Evolutionary conservation across 352 stramenopile genomes (phyloP), one percentile per base, ranked within the genome.

Genomic region (Achlya hypogyna): DNA sequence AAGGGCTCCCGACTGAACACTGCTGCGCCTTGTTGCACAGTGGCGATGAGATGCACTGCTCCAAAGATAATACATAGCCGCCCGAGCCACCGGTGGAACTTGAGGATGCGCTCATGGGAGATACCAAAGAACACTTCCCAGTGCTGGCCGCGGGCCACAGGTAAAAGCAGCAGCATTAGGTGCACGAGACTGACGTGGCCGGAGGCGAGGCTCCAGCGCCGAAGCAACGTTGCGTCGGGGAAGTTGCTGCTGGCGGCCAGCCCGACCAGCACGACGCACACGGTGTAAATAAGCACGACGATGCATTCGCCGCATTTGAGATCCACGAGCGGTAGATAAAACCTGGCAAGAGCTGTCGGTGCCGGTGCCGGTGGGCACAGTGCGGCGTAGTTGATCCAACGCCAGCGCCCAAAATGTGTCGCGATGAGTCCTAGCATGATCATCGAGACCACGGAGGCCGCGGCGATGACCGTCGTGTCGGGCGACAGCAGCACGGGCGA

Each of bases 11-110:
- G 75, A 14, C 70, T 56, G 5, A 71, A 77, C 29, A 82, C 42
- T 27, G 70, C 65, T 5, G 77, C 75, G 18, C 69, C 53, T 12
- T 87, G 72, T 3, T 83, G 40, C 9, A 70, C 74, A 0, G 73
- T 78, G 51, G 79, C 53, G 5, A 89, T 62, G 31, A 90, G 56
- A 69, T 92, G 84, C 5, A 89, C 65, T 34, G 89, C 62, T 31
- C 81, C 73, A 5, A 78, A 77, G 18, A 88, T 49, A 16, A 74
- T 82, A 67, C 88, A 74, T 29, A 74, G 53, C 53, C 89, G 62
- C 5, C 82, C 84, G 25, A 93, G 73, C 84, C 84, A 93, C 62
- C 84, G 84, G 69, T 93, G 84, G 52, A 91, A 91, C 75, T 90
- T 91, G 72, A 91, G 66, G 27, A 92, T 88, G 20, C 84, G 84